Evolutionary conservation across 805 yeast species (phyloP).

Genomic region (Wickerhamiella lipophila): DNA sequence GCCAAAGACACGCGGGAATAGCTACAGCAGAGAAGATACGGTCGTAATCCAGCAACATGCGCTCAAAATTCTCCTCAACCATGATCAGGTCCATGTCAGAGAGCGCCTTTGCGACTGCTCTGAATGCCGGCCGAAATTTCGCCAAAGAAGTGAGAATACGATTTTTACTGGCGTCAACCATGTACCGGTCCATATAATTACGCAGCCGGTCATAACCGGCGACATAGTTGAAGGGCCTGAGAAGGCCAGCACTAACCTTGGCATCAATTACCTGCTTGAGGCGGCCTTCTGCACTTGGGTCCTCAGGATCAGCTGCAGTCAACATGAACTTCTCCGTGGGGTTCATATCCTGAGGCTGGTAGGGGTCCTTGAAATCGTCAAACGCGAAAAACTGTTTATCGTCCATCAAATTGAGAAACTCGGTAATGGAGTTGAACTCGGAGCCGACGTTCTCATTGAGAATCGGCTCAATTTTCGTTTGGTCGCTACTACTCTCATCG

Average conservation of each 20-base stretch:
- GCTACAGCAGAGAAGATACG: conserved; percentile 96
- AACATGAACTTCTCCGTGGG: conserved; percentile 87
- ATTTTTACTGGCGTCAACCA: conserved; percentile 72
- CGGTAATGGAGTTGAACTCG: conserved; percentile 80
- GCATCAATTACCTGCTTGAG: conserved; percentile 89
- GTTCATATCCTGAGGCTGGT: conserved; percentile 35
- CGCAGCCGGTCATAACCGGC: conserved; percentile 85
- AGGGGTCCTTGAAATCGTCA: background rate
- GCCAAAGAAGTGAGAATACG: conserved; percentile 76
- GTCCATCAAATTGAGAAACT: conserved; percentile 79
- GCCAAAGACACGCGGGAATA: conserved; percentile 93
- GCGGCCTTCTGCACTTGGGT: conserved; percentile 85
- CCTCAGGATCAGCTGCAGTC: conserved; percentile 96
- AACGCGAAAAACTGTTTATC: conserved; percentile 28
- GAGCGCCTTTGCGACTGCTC: conserved; percentile 81
- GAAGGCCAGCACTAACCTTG: conserved; percentile 80
- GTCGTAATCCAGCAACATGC: conserved; percentile 86
- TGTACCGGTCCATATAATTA: conserved; percentile 81
- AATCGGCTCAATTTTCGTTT: conserved; percentile 29
- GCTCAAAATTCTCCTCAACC: conserved; percentile 87
- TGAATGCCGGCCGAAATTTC: conserved; percentile 79
- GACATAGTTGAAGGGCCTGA: conserved; percentile 88
- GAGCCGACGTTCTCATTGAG: conserved; percentile 83
- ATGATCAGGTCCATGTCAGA: conserved; percentile 83
- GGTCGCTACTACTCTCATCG: conserved; percentile 54